Base-by-base conservation (phyloP, 78 protist species). In the Dictyostelium brefeldianum region DNA sequence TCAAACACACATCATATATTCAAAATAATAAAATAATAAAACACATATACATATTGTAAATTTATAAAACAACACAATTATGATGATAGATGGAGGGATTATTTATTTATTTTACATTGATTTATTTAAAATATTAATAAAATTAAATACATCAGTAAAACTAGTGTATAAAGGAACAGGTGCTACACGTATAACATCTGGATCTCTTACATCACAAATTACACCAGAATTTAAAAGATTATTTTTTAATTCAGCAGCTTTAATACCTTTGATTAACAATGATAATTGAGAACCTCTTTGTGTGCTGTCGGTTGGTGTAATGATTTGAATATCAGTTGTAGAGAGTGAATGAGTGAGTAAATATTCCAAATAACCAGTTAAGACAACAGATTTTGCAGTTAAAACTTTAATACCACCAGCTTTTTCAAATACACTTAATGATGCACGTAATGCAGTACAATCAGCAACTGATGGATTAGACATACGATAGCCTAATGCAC, bases 131-230 rank as follows among this genome's bases (percentile, higher is more conserved):
- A 78, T n/a, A 11, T 48, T 25, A 41, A 96, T 96, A 29, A 95
- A 95, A 18, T 11, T 50, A 47, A 5, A 20, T 5, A 95, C 97
- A 73, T 98, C 98, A 18, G 47, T 65, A 50, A 94, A 98, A 29
- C 83, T 41, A 79, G 94, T 96, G 95, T 98, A 98, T n/a, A 97
- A 83, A 18, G 99, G 98, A n/a, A 71, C 80, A 5, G 99, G 99
- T 5, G 99, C 92, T 1, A 97, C 83, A 59, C 99, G 90, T 14
- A 98, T 82, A 25, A 94, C 95, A 57, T 78, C 87, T 14, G 96
- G 94, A 18, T 83, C 96, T 46, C 99, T 67, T 31, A 93, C 78
- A 79, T 98, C 99, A 79, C 90, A 80, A 17, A 96, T 54, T 17
- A 97, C 83, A 48, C 98, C 98, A 27, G 8, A 11, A 54, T 93